Base-by-base conservation (phyloP, 2,329 filamentous ascomycete species). In the Trichophyton equinum region DNA sequence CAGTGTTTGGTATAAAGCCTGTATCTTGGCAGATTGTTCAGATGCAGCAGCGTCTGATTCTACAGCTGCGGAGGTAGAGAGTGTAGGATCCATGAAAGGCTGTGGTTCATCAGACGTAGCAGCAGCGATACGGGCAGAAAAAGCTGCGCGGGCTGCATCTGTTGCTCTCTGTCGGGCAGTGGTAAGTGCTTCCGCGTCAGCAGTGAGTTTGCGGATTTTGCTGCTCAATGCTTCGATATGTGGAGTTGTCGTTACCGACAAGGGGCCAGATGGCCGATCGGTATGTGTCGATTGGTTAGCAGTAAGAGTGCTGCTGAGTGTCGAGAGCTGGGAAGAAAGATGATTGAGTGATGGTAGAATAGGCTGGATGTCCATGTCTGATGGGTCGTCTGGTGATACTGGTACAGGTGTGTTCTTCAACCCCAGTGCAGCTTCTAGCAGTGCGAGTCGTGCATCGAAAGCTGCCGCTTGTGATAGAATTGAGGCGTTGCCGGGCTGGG, bases 1-100 rank as follows among this genome's bases (percentile, higher is more conserved):
- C 15, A 99, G 78, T 2, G 90, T 89, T 1, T 88, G 87, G 73
- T 96, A 96, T 4, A 99, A 82, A 1, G 91, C 89, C 65, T 95
- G 94, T 71, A 99, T 88, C 72, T 96, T 96, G 59, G 88, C 81
- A 46, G 85, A 81, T 67, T 95, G 88, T 67, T 95, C 90, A 7
- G 76, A 74, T 3, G 75, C 69, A 1, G 74, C 67, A 2, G 76
- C 71, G 53, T 69, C 69, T 42, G 60, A 58, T 85, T 86, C 47
- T 82, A 89, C 70, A 11, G 67, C 65, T 27, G 68, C 67, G 5
- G 67, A 68, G 7, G 70, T 69, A 9, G 67, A 67, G 9, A 70
- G 66, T 9, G 57, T 60, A 51, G 69, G 66, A 55, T 68, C 67
- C 44, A 68, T 65, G 62, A 69, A 62, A 46, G 71, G 72, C 6